These are phyloP conservation scores for Diatrype stigma DNA, from an alignment of 2,329 filamentous ascomycete species.

Conservation along the genomic window DNA sequence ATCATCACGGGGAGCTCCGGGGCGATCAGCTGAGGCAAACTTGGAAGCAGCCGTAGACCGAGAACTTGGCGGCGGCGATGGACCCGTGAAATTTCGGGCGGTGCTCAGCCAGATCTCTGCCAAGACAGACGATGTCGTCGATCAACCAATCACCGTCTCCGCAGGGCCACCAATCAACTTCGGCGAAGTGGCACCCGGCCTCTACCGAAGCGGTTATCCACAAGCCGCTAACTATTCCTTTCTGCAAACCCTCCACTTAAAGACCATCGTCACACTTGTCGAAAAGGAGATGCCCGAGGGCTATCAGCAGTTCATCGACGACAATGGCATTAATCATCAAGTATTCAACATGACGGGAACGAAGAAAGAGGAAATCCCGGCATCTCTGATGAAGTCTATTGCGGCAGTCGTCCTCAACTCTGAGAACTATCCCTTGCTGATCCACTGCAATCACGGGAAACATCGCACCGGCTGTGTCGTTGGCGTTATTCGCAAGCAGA, in stretches of 20 bases:
- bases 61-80: neutral
- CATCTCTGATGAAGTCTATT: conserved; percentile 65
- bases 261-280: conserved; percentile 71
- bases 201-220: conserved; percentile 83
- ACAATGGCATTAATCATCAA: conserved; percentile 66
- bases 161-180: conserved; percentile 61
- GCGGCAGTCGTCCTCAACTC: conserved; percentile 67
- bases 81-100: neutral
- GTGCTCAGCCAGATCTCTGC: conserved; percentile 7
- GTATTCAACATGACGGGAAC: conserved; percentile 82
- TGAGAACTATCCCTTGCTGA: conserved; percentile 71
- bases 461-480: conserved; percentile 91
- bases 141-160: conserved; percentile 7
- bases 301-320: conserved; percentile 58
- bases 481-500: conserved; percentile 70
- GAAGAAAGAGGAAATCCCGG: conserved; percentile 70
- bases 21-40: neutral
- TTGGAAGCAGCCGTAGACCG: neutral
- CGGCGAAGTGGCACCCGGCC: conserved; percentile 65
- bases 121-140: conserved; percentile 9
- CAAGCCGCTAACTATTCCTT: conserved; percentile 65
- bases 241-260: conserved; percentile 63
- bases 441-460: conserved; percentile 94
- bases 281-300: conserved; percentile 54
- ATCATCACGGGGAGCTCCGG: neutral